Evolutionary conservation across 495 filamentous ascomycete species (phyloP), one percentile per base, ranked within the genome.

Genomic region (Sporormia fimetaria): DNA sequence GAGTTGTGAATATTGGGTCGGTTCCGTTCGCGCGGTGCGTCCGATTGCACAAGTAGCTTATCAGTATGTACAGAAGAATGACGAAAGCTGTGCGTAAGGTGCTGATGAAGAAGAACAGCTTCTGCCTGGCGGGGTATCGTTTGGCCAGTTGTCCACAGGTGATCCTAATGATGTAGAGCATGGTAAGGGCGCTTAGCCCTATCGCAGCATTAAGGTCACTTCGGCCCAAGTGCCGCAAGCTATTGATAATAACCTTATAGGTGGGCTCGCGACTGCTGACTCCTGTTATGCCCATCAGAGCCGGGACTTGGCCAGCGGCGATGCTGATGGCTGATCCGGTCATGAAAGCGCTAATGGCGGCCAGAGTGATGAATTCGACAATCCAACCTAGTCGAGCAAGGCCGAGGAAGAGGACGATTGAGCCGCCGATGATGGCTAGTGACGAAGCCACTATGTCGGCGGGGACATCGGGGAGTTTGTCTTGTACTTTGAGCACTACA

Each of bases 261-360:
- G 92, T 83, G 0, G 87, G 54, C 21, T 76, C 83, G 49, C 85
- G 72, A 12, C 79, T 87, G 34, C 71, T 74, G 58, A 92, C 81
- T 0, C 71, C 75, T 0, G 67, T 75, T 58, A 94, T 82, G 6
- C 92, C 90, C 68, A 99, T 78, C 67, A 99, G 57, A 6, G 70
- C 70, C 1, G 82, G 75, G 21, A 95, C 71, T 63, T 99, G 90
- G n/a, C 90, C 88, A 28, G 76, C 69, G 23, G 75, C 75, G 57
- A 99, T 99, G 55, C 75, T 94, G 60, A 99, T 64, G 18, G 90
- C 92, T 0, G 90, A 94, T 5, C 90, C 90, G 1, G 90, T 96
- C 87, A 99, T 96, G 73, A 93, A 98, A 3, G 90, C 87, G 6
- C 82, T 84, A 37, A 96, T 92, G 1, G 90, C 81, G 1, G 84